Base-by-base conservation (phyloP, 768 basidiomycete species). In the Pisolithus albus region DNA sequence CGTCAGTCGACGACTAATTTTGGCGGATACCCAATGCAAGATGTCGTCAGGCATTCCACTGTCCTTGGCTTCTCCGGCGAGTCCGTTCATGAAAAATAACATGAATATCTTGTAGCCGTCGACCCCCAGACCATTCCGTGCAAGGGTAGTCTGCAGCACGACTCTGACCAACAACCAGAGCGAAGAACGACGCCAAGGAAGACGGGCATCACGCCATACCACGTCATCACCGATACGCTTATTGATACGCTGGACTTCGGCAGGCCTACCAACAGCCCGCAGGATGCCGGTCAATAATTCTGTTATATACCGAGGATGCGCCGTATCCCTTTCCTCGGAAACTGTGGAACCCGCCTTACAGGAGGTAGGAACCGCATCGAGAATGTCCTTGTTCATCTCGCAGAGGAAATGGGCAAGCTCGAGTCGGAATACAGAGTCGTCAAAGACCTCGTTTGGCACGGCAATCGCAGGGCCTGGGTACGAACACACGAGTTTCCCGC, bases 101-200 rank as follows among this genome's bases (percentile, higher is more conserved):
- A 79, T 72, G 60, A 81, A 81, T 2, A 34, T 9, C 49, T 82
- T 81, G 63, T 82, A 82, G 0, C 61, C 57, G 11, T 38, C 40
- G 13, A 41, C 5, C 1, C 56, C 60, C 3, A 48, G 41, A 37
- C 49, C n/a, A 19, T 47, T 49, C 13, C 32, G 49, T 13, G 52
- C 52, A 7, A 72, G 38, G 0, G 72, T 52, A 1, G 67, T 69
- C 41, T 74, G 72, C 15, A 74, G 32, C 1, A 52, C 52, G 2
- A 73, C 63, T 32, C 66, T 62, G 18, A 71, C 52, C n/a, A 69
- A 43, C 9, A 72, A 60, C 72, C 71, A 74, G 10, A 72, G 54
- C 8, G 70, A 55, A 0, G 68, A 71, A 16, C 72, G 55, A 18
- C 70, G 59, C 70, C 70, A 72, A 16, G 72, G 72, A 5, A 53